These are phyloP conservation scores for Physcomitrium patens DNA, from an alignment of 225 moss, liverwort and hornwort genomes.

Conservation along the genomic window DNA sequence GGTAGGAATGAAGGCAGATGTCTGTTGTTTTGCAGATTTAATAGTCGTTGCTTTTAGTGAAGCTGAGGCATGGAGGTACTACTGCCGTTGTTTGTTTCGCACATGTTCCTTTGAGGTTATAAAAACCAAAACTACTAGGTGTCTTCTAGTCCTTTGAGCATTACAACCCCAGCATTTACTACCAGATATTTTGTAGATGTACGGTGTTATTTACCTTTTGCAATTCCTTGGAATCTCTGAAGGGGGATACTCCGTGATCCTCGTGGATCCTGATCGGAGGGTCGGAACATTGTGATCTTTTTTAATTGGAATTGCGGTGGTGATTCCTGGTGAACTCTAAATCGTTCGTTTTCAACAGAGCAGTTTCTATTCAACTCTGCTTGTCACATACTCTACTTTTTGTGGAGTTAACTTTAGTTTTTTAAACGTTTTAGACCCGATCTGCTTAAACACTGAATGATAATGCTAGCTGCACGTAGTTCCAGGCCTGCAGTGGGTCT, in stretches of 20 bases:
- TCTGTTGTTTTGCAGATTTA: slow-evolving; percentile 26
- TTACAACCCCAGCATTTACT: slow-evolving; percentile 23
- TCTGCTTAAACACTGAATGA: slow-evolving; percentile 3
- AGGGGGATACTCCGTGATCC: slow-evolving; percentile 29
- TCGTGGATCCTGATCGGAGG: slow-evolving; percentile 24
- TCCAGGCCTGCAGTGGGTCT: slow-evolving; percentile 9
- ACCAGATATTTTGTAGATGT: slow-evolving; percentile 18
- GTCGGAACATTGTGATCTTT: slow-evolving; percentile 20
- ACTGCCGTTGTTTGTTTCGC: slow-evolving; percentile 22
- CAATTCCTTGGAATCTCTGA: slow-evolving; percentile 22
- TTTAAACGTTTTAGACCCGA: slow-evolving; percentile 11
- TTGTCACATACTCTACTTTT: not conserved
- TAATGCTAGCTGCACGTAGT: slow-evolving; percentile 6
- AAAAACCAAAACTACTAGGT: slow-evolving; percentile 16
- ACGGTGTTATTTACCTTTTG: slow-evolving; percentile 23
- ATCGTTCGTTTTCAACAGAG: slow-evolving; percentile 20
- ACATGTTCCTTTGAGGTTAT: slow-evolving; percentile 16
- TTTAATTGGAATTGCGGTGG: slow-evolving; percentile 17
- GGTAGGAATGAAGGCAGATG: slow-evolving; percentile 24
- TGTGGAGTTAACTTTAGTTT: slow-evolving; percentile 8
- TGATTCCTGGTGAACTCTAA: slow-evolving; percentile 14
- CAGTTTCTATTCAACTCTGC: slow-evolving; percentile 27
- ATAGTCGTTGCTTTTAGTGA: slow-evolving; percentile 30
- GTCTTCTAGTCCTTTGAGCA: slow-evolving; percentile 26
- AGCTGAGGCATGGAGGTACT: slow-evolving; percentile 24